A percentile compares a stretch with the other conserved stretches of the same genome.
Evolutionary conservation across 768 basidiomycete species (phyloP).

Genomic region (Amyloporia xantha): DNA sequence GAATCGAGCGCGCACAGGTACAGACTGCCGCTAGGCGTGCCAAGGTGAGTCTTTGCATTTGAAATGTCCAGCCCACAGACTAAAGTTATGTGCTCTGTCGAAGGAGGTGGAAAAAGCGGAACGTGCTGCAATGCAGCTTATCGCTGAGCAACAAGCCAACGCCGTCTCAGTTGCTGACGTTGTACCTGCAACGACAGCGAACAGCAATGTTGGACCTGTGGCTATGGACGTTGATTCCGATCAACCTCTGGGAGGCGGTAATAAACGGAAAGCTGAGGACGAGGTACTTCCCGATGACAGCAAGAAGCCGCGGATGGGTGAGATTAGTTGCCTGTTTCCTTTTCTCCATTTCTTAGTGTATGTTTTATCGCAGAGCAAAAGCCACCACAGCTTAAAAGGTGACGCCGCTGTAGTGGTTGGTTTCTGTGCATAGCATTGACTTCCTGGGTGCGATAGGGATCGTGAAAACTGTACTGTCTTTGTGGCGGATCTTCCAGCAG

Average conservation of each 20-base stretch:
- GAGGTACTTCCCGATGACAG: conserved; percentile 29
- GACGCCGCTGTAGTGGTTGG: conserved; percentile 12
- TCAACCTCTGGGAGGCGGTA: conserved; percentile 33
- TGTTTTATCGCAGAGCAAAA: conserved; percentile 33
- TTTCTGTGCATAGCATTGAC: background rate
- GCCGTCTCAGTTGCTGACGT: conserved; percentile 27
- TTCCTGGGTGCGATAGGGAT: conserved; percentile 47
- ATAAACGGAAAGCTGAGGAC: conserved; percentile 64
- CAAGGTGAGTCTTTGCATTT: conserved; percentile 39
- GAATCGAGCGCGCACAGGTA: conserved; percentile 56
- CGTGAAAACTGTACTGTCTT: conserved; percentile 94
- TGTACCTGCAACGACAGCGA: conserved; percentile 6
- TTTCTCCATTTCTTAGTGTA: background rate
- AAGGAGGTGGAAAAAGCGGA: conserved; percentile 60
- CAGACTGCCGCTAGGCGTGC: conserved; percentile 57
- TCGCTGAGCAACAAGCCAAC: conserved; percentile 34
- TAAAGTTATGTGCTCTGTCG: background rate
- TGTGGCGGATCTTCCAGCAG: conserved; percentile 60
- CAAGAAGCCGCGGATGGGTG: conserved; percentile 63
- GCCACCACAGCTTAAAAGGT: conserved; percentile 55
- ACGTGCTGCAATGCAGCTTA: conserved; percentile 43
- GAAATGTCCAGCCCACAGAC: background rate
- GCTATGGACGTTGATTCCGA: conserved; percentile 38
- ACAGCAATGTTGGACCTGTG: conserved; percentile 12
- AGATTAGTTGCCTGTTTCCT: conserved; percentile 17